These are phyloP conservation scores for Begonia peltatifolia DNA, from an alignment of 306 rosid species.

Conservation along the genomic window DNA sequence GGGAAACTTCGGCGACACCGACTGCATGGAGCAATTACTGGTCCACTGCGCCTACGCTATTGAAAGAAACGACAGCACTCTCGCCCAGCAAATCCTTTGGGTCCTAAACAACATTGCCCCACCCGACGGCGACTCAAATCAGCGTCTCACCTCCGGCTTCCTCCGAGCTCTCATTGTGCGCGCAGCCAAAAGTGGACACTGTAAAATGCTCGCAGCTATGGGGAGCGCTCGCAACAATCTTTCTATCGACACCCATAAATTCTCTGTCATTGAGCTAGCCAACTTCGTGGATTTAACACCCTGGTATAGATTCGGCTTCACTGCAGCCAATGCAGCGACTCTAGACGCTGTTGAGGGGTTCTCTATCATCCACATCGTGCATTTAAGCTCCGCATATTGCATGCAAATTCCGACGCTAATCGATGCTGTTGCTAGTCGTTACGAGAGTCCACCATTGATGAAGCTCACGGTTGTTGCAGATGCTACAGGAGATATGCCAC, in stretches of 20 bases:
- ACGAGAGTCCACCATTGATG: constrained; percentile 38
- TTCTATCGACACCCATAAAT: constrained; percentile 30
- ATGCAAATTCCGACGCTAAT: constrained; percentile 93
- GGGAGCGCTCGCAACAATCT: constrained; percentile 14
- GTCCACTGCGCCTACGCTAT: constrained; percentile 90
- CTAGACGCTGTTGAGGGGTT: constrained; percentile 65
- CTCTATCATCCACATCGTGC: constrained; percentile 61
- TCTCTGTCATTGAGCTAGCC: constrained; percentile 76
- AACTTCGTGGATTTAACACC: constrained; percentile 81
- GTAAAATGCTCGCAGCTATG: constrained; percentile 39
- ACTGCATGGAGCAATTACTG: constrained; percentile 82
- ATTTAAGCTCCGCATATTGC: constrained; percentile 69
- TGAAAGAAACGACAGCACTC: constrained; percentile 61
- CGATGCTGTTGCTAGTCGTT: constrained; percentile 71
- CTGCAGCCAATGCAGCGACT: constrained; percentile 64
- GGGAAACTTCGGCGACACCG: constrained; percentile 48
- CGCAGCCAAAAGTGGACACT: constrained; percentile 46
- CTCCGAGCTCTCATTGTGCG: constrained; percentile 70
- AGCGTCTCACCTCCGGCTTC: constrained; percentile 69
- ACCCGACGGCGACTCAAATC: constrained; percentile 80
- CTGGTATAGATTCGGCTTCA: constrained; percentile 84
- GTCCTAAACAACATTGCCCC: constrained; percentile 81
- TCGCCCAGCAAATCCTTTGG: constrained; percentile 90
- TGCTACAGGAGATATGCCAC: constrained; percentile 35
- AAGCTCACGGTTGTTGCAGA: constrained; percentile 48